Base-by-base conservation (phyloP, 2,329 filamentous ascomycete genomes). In the Fusarium tricinctum region DNA sequence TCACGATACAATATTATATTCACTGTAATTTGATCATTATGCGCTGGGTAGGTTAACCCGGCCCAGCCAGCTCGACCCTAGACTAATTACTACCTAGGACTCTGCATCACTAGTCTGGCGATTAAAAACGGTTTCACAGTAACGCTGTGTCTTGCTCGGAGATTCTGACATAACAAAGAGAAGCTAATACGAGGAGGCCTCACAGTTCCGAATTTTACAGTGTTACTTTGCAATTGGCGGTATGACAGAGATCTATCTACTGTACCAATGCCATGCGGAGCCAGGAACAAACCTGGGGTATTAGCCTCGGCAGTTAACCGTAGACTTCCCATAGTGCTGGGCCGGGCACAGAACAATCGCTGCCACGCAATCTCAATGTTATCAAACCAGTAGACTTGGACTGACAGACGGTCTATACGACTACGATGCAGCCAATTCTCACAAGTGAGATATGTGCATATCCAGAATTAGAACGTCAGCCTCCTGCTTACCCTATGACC, bases 291-390 rank as follows among this genome's bases (percentile, higher is more conserved):
- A 19, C 30, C 55, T n/a, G 55, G 39, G 58, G 33, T 45, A 28
- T 33, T 62, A 62, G 58, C 48, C 43, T 35, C 57, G 58, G 47
- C 40, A 62, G 35, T 58, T 55, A 22, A 52, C 23, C 6, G 23
- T 8, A 23, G 23, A 62, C 50, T 48, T 51, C 33, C 43, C n/a
- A 45, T 19, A 4, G 17, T 19, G 35, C 19, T 38, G 53, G n/a
- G 17, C 8, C 17, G 9, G 17, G 17, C 4, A n/a, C n/a, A 38
- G 17, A 5, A n/a, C 5, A 38, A n/a, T 9, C 10, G 35, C 17
- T 5, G 35, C 35, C 35, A n/a, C 35, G 15, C 33, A 35, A 35
- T 35, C 7, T 17, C 17, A 8, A 35, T 17, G 15, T 4, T 10
- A 38, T 19, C 35, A n/a, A 38, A 8, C 35, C 8, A n/a, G 8